A percentile compares a stretch with the other conserved stretches of the same genome.
phyloP scores from a whole-genome alignment of 2,329 filamentous ascomycete genomes.

The Amauroascus verrucosus region DNA sequence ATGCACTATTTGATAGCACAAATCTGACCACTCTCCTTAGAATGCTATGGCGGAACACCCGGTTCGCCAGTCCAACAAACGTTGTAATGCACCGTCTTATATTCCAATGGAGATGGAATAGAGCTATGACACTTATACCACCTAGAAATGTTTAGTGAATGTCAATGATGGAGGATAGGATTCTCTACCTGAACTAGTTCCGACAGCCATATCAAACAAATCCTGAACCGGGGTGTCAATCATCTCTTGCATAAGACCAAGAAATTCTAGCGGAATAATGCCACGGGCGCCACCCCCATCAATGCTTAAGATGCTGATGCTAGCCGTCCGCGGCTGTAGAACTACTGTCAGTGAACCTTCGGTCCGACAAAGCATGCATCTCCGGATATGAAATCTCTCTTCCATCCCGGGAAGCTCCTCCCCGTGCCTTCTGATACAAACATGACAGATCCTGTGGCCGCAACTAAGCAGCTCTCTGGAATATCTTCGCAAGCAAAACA shows the following conservation, averaged over 20 bases:
- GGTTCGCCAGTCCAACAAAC: too few species aligned
- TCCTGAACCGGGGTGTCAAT: constrained; percentile 9
- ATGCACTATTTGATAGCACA: too few species aligned
- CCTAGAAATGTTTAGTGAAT: too few species aligned
- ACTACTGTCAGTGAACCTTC: constrained; percentile 15
- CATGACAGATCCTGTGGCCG: constrained; percentile 28
- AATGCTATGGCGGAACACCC: too few species aligned
- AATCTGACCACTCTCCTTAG: too few species aligned
- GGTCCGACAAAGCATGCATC: constrained; percentile 25
- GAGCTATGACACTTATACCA: too few species aligned
- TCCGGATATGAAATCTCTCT: constrained; percentile 20
- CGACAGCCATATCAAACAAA: constrained; percentile 7
- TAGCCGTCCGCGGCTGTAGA: constrained; percentile 27
- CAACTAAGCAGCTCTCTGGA: constrained; percentile 23
- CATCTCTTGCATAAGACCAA: constrained; percentile 13
- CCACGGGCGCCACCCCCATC: constrained; percentile 27
- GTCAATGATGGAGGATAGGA: too few species aligned
- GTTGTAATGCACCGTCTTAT: too few species aligned
- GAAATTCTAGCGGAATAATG: constrained; percentile 16
- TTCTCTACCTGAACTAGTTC: too few species aligned
- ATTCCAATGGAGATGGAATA: too few species aligned
- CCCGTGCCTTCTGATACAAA: constrained; percentile 26
- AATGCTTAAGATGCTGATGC: constrained; percentile 27
- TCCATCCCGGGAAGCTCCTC: not conserved
- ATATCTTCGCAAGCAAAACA: constrained; percentile 24